Evolutionary conservation across 2,329 filamentous ascomycete species (phyloP).

Genomic region (Fonsecaea multimorphosa): DNA sequence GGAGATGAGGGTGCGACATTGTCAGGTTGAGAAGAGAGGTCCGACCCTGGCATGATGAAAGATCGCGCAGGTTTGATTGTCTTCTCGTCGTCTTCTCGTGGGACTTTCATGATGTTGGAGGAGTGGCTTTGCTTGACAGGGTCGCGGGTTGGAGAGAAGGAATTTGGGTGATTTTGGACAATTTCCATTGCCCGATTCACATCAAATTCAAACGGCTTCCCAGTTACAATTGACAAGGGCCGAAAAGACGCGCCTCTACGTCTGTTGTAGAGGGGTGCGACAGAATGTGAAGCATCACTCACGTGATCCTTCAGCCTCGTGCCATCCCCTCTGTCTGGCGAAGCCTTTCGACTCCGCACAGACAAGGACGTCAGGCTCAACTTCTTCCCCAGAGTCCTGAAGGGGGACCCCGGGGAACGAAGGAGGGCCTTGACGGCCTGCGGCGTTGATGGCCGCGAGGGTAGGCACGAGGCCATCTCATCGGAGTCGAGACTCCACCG

Average conservation of each 20-base stretch:
- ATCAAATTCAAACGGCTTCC: constrained; percentile 35
- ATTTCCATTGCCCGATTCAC: constrained; percentile 27
- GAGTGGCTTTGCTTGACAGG: constrained; percentile 11
- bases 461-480: constrained; percentile 16
- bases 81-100: constrained; percentile 25
- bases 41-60: constrained; percentile 11
- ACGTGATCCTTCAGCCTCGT: constrained; percentile 29
- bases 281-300: constrained; percentile 16
- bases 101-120: constrained; percentile 5
- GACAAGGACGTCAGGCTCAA: constrained; percentile 28
- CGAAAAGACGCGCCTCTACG: constrained; percentile 8
- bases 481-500: constrained; percentile 13
- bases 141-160: constrained; percentile 9
- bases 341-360: constrained; percentile 21
- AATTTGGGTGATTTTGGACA: constrained; percentile 21
- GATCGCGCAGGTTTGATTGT: constrained; percentile 16
- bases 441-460: constrained; percentile 25
- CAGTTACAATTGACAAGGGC: constrained; percentile 34
- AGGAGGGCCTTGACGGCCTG: constrained; percentile 18
- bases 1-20: constrained; percentile 8
- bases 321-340: constrained; percentile 23
- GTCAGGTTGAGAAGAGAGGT: neutral
- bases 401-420: constrained; percentile 19
- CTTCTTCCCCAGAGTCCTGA: constrained; percentile 27
- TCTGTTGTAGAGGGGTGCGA: constrained; percentile 10